Evolutionary conservation across 164 flowering plant species (phyloP).

Genomic region (Nymphaea thermarum): DNA sequence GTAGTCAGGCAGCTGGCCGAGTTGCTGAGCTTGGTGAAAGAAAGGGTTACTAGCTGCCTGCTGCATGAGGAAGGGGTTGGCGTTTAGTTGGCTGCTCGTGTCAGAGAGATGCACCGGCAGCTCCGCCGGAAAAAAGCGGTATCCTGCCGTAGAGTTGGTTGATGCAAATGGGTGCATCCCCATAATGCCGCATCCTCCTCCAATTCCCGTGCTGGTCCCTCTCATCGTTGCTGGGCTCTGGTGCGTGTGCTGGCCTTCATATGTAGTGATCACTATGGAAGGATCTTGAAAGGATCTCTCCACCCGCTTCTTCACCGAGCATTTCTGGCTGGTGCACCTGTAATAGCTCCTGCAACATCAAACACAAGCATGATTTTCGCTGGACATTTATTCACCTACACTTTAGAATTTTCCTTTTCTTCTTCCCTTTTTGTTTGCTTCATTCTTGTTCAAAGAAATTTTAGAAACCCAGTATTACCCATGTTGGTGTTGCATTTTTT

Average conservation of each 20-base stretch:
- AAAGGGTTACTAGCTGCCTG: neutral
- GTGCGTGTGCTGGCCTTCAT: constrained; percentile 89
- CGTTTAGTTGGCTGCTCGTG: neutral
- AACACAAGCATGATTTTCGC: no score
- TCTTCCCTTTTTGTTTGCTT: no score
- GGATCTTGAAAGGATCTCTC: constrained; percentile 85
- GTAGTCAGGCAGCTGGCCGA: neutral
- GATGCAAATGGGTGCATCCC: neutral
- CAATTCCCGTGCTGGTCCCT: neutral
- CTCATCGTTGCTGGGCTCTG: constrained; percentile 10
- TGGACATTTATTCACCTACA: no score
- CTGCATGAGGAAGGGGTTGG: neutral
- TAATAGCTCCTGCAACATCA: constrained; percentile 67
- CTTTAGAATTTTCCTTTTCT: no score
- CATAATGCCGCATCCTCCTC: neutral
- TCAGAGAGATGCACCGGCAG: neutral
- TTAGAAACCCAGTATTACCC: no score
- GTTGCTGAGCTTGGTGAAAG: neutral
- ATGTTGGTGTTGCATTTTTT: no score
- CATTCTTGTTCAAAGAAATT: no score
- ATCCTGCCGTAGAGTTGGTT: neutral
- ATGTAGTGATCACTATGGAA: constrained; percentile 70
- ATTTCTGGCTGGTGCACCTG: constrained; percentile 82
- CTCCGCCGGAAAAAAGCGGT: neutral
- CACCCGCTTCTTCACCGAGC: constrained; percentile 79